phyloP scores from a whole-genome alignment of 805 yeast species.

The Ogataea chonburiensis region DNA sequence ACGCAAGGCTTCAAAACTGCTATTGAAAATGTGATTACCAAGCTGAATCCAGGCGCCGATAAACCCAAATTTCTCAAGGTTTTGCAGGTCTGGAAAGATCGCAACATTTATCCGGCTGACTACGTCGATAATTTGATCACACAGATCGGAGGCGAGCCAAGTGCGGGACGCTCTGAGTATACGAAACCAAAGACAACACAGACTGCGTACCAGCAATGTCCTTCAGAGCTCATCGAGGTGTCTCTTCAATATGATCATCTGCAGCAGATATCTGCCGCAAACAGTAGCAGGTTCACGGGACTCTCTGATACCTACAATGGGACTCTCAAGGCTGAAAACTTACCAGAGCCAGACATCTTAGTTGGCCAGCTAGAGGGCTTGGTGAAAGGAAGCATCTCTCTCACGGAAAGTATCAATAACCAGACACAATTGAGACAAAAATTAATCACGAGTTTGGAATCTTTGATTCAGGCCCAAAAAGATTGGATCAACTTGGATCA shows the following conservation, averaged over 20 bases:
- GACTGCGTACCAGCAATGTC: constrained; percentile 14
- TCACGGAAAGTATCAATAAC: constrained; percentile 15
- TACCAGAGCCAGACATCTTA: constrained; percentile 34
- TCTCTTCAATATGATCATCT: constrained; percentile 25
- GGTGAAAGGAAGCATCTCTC: constrained; percentile 12
- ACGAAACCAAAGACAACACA: constrained; percentile 1
- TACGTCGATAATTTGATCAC: constrained; percentile 20
- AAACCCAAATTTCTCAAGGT: constrained; percentile 46
- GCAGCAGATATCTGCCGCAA: constrained; percentile 23
- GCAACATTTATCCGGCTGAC: constrained; percentile 42
- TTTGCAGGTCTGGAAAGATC: constrained; percentile 56
- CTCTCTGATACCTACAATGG: constrained; percentile 26
- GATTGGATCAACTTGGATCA: constrained; percentile 33
- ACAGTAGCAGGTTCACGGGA: constrained; percentile 19
- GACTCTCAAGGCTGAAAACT: constrained; percentile 30
- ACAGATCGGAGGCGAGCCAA: constrained; percentile 2
- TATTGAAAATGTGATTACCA: constrained; percentile 41
- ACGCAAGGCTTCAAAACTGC: constrained; percentile 54
- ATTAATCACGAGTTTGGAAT: constrained; percentile 27
- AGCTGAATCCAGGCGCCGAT: constrained; percentile 32
- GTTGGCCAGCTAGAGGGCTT: constrained; percentile 24
- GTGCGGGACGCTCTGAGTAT: background rate
- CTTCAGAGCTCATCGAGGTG: constrained; percentile 28
- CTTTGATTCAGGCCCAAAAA: constrained; percentile 29
- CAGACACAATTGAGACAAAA: constrained; percentile 23